phyloP scores from a whole-genome alignment of 2,329 filamentous ascomycete species.

The Chaetomiaceae sp. region DNA sequence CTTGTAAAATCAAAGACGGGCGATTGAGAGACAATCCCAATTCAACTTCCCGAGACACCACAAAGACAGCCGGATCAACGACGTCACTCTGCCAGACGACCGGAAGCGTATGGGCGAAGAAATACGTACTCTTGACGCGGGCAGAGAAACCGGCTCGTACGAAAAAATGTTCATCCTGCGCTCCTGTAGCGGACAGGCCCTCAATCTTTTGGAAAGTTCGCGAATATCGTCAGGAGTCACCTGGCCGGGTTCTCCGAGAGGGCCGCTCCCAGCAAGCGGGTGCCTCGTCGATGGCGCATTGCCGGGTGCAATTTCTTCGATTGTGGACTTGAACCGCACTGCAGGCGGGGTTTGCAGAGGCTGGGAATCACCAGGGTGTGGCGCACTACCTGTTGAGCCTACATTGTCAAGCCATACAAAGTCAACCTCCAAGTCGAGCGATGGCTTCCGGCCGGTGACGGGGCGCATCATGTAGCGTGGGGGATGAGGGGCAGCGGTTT shows the following conservation, averaged over 20 bases:
- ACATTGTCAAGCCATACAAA: neutral
- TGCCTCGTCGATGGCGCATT: conserved; percentile 25
- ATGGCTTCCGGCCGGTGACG: conserved; percentile 6
- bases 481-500: conserved; percentile 14
- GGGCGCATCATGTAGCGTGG: too few species aligned
- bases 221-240: conserved; percentile 59
- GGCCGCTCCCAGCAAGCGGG: conserved; percentile 20
- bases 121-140: conserved; percentile 67
- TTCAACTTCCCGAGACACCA: neutral
- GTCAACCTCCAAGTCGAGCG: conserved; percentile 7
- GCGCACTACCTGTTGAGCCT: conserved; percentile 12
- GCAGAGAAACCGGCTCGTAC: conserved; percentile 86
- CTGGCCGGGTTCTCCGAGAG: conserved; percentile 33
- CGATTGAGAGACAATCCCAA: neutral
- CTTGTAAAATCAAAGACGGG: neutral
- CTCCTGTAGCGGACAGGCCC: conserved; percentile 71
- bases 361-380: conserved; percentile 7
- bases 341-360: conserved; percentile 31
- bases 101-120: neutral
- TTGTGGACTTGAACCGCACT: conserved; percentile 66
- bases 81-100: neutral
- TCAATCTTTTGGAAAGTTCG: conserved; percentile 65
- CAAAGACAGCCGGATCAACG: neutral
- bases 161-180: conserved; percentile 78
- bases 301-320: conserved; percentile 60